Evolutionary conservation across 2,329 filamentous ascomycete genomes (phyloP).

Genomic region (Keithomyces neogunnii): DNA sequence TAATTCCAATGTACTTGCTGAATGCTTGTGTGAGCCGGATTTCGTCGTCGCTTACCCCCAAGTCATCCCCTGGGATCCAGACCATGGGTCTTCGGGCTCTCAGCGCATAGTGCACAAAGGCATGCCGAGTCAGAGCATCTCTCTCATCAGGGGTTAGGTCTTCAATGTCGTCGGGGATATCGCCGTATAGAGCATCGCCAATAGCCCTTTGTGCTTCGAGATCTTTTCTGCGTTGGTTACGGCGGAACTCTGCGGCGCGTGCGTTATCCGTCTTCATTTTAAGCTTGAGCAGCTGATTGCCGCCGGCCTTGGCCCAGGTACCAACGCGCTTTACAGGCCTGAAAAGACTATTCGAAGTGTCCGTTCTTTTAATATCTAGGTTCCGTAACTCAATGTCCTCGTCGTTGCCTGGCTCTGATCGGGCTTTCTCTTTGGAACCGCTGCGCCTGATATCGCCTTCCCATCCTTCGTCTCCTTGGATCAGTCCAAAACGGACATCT

Average conservation of each 20-base stretch:
- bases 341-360: constrained; percentile 21
- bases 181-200: constrained; percentile 75
- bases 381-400: constrained; percentile 31
- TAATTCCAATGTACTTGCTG: constrained; percentile 82
- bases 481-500: constrained; percentile 56
- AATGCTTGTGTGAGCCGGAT: constrained; percentile 68
- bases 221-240: constrained; percentile 46
- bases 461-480: constrained; percentile 38
- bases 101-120: constrained; percentile 85
- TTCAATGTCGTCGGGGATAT: constrained; percentile 87
- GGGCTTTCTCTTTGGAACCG: constrained; percentile 27
- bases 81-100: constrained; percentile 78
- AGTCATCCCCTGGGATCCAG: constrained; percentile 86
- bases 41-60: constrained; percentile 89
- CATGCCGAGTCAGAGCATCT: constrained; percentile 74
- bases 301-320: constrained; percentile 36
- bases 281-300: constrained; percentile 38
- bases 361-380: constrained; percentile 14
- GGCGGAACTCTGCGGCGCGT: constrained; percentile 39
- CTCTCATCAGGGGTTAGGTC: constrained; percentile 86
- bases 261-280: constrained; percentile 23
- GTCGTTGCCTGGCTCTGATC: constrained; percentile 25
- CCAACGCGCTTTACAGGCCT: constrained; percentile 40
- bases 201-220: constrained; percentile 66
- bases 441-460: constrained; percentile 6